Conservation (phyloP, 352 stramenopile species). For the Lagenidium sp. region DNA sequence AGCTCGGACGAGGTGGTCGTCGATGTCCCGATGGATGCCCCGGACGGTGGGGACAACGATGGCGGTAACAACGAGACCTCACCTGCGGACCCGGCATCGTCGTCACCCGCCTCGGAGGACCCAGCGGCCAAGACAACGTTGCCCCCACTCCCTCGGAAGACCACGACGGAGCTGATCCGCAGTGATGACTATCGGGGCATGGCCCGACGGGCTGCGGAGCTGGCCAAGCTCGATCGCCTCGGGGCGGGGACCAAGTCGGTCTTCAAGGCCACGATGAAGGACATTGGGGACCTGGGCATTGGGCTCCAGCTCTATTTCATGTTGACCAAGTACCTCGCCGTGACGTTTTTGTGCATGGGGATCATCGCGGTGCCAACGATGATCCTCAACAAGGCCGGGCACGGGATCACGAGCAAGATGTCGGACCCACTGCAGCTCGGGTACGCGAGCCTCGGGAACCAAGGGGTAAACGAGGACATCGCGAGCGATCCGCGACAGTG, state of each 20-base stretch:
- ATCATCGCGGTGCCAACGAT: conserved; percentile 29
- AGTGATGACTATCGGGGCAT: conserved; percentile 37
- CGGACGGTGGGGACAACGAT: too few species aligned
- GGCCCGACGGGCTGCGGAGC: conserved; percentile 22
- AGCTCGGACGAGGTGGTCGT: too few species aligned
- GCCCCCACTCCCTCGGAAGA: too few species aligned
- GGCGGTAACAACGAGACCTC: too few species aligned
- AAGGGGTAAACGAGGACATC: conserved; percentile 21
- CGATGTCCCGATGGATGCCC: too few species aligned
- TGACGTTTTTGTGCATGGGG: conserved; percentile 28
- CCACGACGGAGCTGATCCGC: too few species aligned
- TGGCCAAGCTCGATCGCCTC: conserved; percentile 24
- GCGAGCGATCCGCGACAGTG: conserved; percentile 20
- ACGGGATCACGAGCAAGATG: conserved; percentile 31
- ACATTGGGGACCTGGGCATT: conserved; percentile 41
- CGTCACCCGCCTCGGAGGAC: too few species aligned
- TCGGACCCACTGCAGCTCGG: conserved; percentile 31
- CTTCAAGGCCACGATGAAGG: conserved; percentile 20
- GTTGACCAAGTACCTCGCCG: conserved; percentile 32
- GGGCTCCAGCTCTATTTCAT: conserved; percentile 57
- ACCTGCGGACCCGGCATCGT: too few species aligned
- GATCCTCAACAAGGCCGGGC: conserved; percentile 29
- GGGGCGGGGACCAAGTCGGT: conserved; percentile 23
- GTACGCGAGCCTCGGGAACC: conserved; percentile 34
- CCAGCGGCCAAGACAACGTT: too few species aligned